Evolutionary conservation across 495 filamentous ascomycete species (phyloP), one percentile per base, ranked within the genome.

Genomic region (Hyaloscypha bicolor): DNA sequence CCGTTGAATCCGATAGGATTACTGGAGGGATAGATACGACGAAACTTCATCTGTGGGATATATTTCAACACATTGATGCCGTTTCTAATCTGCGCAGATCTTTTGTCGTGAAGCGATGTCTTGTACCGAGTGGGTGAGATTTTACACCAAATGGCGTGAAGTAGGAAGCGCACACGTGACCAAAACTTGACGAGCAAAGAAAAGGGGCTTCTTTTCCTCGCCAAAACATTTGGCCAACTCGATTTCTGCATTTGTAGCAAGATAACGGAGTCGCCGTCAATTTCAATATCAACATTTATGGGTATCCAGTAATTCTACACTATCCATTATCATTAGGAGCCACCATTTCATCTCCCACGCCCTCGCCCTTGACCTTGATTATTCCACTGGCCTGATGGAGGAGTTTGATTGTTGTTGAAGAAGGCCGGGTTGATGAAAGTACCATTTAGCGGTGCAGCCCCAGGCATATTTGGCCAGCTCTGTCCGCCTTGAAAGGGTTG

Each of bases 391-490:
- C 77, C 65, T 52, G 74, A 69, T 55, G 73, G 65, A 25, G 42
- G 31, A 51, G 39, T 61, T 64, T 64, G 68, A 19, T 76, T 75
- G 42, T 72, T 74, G 67, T 79, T 79, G 67, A 91, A 81, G 77
- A 92, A 89, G 1, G 86, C 81, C 6, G 90, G 90, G 62, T 89
- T 91, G 68, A 92, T 82, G 61, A 88, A 87, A 2, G 85, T 80
- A 37, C 85, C 72, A 1, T 80, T 79, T 32, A 72, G 58, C 51
- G 71, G 56, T 42, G 71, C 60, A 32, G 72, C 68, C 30, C 70
- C 67, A 25, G 75, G 64, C 66, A 65, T 55, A 48, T 60, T 60
- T 51, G 72, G 70, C 69, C 69, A 72, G 48, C 52, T 64, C 52
- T 69, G 68, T 48, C 68, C 55, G 57, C 53, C 58, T 67, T 35